These are phyloP conservation scores for Diaporthe citri DNA, from an alignment of 2,329 filamentous ascomycete species.

Conservation along the genomic window DNA sequence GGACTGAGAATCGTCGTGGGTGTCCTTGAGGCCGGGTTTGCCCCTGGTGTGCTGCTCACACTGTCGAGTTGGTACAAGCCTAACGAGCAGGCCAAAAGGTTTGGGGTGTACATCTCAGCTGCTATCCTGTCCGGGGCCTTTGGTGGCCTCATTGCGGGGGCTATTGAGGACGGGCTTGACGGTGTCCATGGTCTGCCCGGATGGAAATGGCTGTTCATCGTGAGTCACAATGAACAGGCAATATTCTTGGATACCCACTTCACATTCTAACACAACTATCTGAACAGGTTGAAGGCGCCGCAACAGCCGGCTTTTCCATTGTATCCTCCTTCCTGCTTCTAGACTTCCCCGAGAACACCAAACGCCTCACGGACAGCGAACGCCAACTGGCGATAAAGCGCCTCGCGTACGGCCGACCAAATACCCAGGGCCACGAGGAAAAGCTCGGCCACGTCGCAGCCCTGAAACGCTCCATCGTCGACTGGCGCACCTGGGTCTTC, in stretches of 20 bases:
- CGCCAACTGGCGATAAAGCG: conserved; percentile 71
- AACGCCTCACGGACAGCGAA: conserved; percentile 68
- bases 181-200: conserved; percentile 60
- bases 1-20: conserved; percentile 61
- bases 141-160: conserved; percentile 70
- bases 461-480: conserved; percentile 49
- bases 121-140: conserved; percentile 76
- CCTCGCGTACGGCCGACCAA: conserved; percentile 60
- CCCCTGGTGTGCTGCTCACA: conserved; percentile 69
- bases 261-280: background rate
- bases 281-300: conserved; percentile 66
- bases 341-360: conserved; percentile 76
- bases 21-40: conserved; percentile 68
- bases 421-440: conserved; percentile 60
- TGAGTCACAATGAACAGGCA: background rate
- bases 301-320: conserved; percentile 67
- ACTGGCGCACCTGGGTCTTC: conserved; percentile 57
- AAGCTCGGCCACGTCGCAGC: conserved; percentile 57
- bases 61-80: conserved; percentile 73
- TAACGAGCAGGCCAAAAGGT: conserved; percentile 42
- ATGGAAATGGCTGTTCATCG: conserved; percentile 60
- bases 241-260: background rate
- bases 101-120: conserved; percentile 75
- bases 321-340: conserved; percentile 73
- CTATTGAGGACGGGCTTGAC: conserved; percentile 66